phyloP scores from a whole-genome alignment of 2,329 filamentous ascomycete genomes.

The Dactylellina cionopaga region DNA sequence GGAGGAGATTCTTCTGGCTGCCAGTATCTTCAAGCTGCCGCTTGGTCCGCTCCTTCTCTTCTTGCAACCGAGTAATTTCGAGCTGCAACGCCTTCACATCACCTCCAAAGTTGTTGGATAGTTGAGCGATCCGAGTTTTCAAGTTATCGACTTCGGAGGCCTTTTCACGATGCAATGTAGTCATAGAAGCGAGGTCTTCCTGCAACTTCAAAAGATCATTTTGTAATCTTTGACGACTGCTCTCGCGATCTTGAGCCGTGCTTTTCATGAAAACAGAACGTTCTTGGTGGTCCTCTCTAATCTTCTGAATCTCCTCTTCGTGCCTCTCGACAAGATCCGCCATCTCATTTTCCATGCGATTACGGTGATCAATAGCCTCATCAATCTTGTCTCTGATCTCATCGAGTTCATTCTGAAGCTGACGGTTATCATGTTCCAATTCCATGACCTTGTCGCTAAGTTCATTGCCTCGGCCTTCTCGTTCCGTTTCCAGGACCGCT shows the following conservation, averaged over 20 bases:
- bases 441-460: constrained; percentile 68
- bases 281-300: constrained; percentile 61
- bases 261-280: constrained; percentile 81
- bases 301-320: constrained; percentile 76
- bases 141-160: constrained; percentile 60
- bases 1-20: constrained; percentile 73
- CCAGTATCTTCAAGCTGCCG: constrained; percentile 55
- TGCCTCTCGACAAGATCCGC: constrained; percentile 66
- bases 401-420: constrained; percentile 67
- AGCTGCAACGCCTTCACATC: constrained; percentile 57
- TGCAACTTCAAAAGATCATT: constrained; percentile 66
- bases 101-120: constrained; percentile 56
- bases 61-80: constrained; percentile 57
- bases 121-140: constrained; percentile 57
- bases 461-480: constrained; percentile 63
- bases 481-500: constrained; percentile 32
- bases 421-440: constrained; percentile 68
- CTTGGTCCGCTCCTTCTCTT: constrained; percentile 54
- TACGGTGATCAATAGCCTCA: constrained; percentile 67
- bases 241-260: constrained; percentile 77
- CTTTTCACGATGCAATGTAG: constrained; percentile 63
- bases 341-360: constrained; percentile 69
- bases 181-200: constrained; percentile 65
- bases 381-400: constrained; percentile 68
- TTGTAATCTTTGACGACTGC: constrained; percentile 74